Evolutionary conservation across 257 asterid species (phyloP), one percentile per base, ranked within the genome.

Genomic region (Scutellaria minor): DNA sequence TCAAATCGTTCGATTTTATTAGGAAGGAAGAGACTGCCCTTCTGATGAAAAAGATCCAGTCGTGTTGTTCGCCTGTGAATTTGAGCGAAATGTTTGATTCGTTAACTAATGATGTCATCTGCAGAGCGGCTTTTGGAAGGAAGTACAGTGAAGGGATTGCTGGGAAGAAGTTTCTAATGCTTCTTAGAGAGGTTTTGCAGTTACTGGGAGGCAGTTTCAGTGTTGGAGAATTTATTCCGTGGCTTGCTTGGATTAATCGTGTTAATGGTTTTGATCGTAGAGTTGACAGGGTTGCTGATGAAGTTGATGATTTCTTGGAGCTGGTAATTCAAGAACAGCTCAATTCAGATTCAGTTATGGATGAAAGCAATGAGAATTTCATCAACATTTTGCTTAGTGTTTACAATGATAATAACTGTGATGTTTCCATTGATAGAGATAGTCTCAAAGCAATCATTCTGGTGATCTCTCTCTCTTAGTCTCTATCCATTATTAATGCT

Each of bases 51-150:
- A 80, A 73, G 61, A 81, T 87, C 8, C 56, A 59, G 0, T 52
- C 40, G 5, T 50, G 65, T 55, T n/a, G 45, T 24, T 69, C 74
- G n/a, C 27, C 44, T 5, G 62, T 89, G 7, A 71, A 87, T n/a
- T 61, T 87, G 63, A 81, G 77, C 14, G 85, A 78, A 0, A 0
- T 74, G 51, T 78, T 87, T 1, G 13, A 24, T 6, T 44, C 63
- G 9, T 12, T 89, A 3, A 59, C 90, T 0, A 68, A 80, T 47
- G 80, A 83, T 56, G 64, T 89, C 18, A 53, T 83, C 9, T 79
- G 86, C 35, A 77, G 89, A 62, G 81, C 83, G 0, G 88, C 83
- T 5, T 77, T 85, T 24, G 92, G 95, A 11, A 88, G 75, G 71
- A 86, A 75, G 69, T 81, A 82, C 45, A 45, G 78, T 13, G 84